phyloP scores from a whole-genome alignment of 2,329 filamentous ascomycete species.

The Teratosphaeria nubilosa region DNA sequence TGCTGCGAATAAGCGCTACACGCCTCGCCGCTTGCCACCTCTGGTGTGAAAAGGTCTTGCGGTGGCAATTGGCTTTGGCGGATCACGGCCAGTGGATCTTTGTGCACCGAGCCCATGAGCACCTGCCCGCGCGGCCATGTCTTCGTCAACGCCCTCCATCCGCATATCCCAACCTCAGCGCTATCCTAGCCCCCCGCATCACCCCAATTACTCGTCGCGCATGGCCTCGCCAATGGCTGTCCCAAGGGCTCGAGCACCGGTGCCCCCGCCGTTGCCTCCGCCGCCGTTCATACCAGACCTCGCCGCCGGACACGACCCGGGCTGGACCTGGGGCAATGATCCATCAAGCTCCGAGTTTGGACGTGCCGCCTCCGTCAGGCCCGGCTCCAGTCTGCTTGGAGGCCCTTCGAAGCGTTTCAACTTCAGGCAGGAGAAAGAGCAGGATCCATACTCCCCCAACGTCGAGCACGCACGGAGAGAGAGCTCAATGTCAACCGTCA shows the following conservation, averaged over 20 bases:
- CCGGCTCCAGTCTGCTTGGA: slow-evolving; percentile 38
- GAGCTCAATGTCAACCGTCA: slow-evolving; percentile 30
- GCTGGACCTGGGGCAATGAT: slow-evolving; percentile 54
- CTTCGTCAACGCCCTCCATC: slow-evolving; percentile 23
- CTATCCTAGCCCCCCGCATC: slow-evolving; percentile 27
- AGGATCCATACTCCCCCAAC: slow-evolving; percentile 15
- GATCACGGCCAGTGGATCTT: background rate
- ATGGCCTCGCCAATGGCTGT: slow-evolving; percentile 52
- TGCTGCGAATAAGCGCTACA: background rate
- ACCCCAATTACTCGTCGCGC: slow-evolving; percentile 27
- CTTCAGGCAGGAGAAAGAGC: slow-evolving; percentile 17
- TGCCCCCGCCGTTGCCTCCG: slow-evolving; percentile 56
- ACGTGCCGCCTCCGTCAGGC: slow-evolving; percentile 30
- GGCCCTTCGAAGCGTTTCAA: slow-evolving; percentile 5
- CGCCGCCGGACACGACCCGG: slow-evolving; percentile 49
- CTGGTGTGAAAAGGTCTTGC: background rate
- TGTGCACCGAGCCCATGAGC: background rate
- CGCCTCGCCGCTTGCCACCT: background rate
- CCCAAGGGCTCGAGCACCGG: slow-evolving; percentile 43
- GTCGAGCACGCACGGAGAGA: slow-evolving; percentile 27
- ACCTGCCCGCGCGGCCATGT: background rate
- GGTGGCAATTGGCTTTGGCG: background rate
- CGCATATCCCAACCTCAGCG: slow-evolving; percentile 28
- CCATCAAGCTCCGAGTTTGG: slow-evolving; percentile 38
- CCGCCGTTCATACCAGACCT: slow-evolving; percentile 47